Percentiles rank a stretch among this genome's conserved stretches.
phyloP scores from a whole-genome alignment of 1,284 basidiomycete genomes.

The Wolfiporia cocos region DNA sequence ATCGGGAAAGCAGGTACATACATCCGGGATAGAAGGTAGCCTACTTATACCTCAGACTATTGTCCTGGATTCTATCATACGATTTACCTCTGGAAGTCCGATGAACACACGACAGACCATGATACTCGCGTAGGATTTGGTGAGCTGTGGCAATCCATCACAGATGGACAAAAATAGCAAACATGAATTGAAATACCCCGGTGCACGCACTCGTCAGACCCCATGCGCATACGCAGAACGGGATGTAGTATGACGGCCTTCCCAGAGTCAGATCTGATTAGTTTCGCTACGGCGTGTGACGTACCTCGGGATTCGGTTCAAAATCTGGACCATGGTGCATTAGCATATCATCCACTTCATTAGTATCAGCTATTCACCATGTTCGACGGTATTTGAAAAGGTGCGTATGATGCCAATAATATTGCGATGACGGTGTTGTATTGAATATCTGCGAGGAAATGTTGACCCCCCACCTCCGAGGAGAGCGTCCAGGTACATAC shows the following conservation, averaged over 20 bases:
- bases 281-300: too few species aligned
- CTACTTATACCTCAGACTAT: slow-evolving; percentile 16
- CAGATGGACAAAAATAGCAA: neutral
- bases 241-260: slow-evolving; percentile 61
- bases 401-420: slow-evolving; percentile 54
- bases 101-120: slow-evolving; percentile 54
- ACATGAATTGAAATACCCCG: slow-evolving; percentile 32
- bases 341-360: too few species aligned
- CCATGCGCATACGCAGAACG: slow-evolving; percentile 53
- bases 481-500: slow-evolving; percentile 21
- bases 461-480: neutral
- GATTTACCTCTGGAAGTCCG: slow-evolving; percentile 49
- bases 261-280: too few species aligned
- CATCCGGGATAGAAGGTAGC: slow-evolving; percentile 64
- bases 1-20: slow-evolving; percentile 56
- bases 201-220: slow-evolving; percentile 57
- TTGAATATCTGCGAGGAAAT: slow-evolving; percentile 40
- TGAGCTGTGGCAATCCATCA: slow-evolving; percentile 31
- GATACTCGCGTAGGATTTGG: slow-evolving; percentile 48
- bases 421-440: slow-evolving; percentile 56
- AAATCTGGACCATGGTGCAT: slow-evolving; percentile 33
- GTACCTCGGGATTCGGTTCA: slow-evolving; percentile 47
- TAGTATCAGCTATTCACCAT: slow-evolving; percentile 39
- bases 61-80: neutral
- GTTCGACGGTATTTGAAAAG: slow-evolving; percentile 60